Conservation (phyloP, 352 stramenopile species). For the Pythium utonaiense region DNA sequence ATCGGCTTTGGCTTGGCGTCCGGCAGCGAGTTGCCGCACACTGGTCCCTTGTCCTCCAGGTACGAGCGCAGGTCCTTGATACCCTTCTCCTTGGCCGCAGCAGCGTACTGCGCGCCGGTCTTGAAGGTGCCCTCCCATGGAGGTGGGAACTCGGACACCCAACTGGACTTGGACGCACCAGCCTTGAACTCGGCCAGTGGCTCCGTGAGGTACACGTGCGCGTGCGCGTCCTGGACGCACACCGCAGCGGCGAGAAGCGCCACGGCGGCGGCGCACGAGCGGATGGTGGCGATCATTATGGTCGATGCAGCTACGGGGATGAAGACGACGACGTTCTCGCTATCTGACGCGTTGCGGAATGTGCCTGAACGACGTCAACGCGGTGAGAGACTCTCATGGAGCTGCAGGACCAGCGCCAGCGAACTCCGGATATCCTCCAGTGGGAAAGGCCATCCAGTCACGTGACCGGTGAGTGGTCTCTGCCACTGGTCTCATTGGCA, state of each 20-base stretch:
- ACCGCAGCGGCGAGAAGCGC: constrained; percentile 6
- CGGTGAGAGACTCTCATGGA: too few relatives aligned
- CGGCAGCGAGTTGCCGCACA: constrained; percentile 16
- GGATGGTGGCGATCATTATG: background rate
- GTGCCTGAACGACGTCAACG: background rate
- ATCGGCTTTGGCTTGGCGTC: constrained; percentile 17
- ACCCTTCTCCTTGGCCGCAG: constrained; percentile 6
- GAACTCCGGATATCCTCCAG: too few relatives aligned
- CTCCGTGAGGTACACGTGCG: constrained; percentile 10
- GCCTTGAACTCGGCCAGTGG: constrained; percentile 10
- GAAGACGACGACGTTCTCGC: background rate
- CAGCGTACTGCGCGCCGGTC: constrained; percentile 11
- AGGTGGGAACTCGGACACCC: constrained; percentile 8
- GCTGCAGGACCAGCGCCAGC: too few relatives aligned
- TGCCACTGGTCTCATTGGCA: too few relatives aligned
- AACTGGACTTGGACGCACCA: constrained; percentile 9
- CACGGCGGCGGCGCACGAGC: background rate
- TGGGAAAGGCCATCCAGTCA: too few relatives aligned
- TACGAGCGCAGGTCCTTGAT: constrained; percentile 17
- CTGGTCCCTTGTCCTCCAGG: constrained; percentile 16
- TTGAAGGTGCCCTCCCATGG: constrained; percentile 11
- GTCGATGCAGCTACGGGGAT: too few relatives aligned
- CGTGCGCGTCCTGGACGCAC: constrained; percentile 1
- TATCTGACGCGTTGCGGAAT: background rate
- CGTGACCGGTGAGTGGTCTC: too few relatives aligned